These are phyloP conservation scores for Solioccasus polychromus DNA, from an alignment of 768 basidiomycete genomes.

Conservation along the genomic window DNA sequence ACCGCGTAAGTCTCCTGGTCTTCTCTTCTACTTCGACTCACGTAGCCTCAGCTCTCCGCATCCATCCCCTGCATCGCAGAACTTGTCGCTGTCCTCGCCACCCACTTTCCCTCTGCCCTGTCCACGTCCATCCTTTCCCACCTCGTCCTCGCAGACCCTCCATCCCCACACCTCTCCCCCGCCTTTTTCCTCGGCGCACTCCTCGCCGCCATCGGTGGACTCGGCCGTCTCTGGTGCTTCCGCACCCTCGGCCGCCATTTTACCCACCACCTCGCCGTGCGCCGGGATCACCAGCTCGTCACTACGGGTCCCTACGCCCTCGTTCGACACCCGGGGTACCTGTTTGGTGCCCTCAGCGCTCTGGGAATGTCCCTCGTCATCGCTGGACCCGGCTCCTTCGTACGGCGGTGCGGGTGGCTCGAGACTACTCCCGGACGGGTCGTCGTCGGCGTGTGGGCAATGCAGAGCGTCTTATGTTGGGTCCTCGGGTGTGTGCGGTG, in stretches of 20 bases:
- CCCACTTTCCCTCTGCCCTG: conserved; percentile 10
- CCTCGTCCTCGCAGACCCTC: conserved; percentile 19
- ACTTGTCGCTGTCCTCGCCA: conserved; percentile 18
- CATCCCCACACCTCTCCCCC: conserved; percentile 18
- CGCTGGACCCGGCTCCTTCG: conserved; percentile 30
- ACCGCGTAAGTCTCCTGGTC: conserved; percentile 17
- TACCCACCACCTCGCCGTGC: conserved; percentile 34
- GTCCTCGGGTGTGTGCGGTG: conserved; percentile 30
- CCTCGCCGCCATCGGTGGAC: conserved; percentile 25
- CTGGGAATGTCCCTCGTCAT: conserved; percentile 32
- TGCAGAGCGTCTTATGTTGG: conserved; percentile 24
- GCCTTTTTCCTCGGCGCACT: conserved; percentile 31
- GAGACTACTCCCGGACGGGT: conserved; percentile 13
- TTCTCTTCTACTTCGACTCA: background rate
- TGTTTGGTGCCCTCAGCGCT: conserved; percentile 21
- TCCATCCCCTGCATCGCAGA: conserved; percentile 32
- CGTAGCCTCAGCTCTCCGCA: conserved; percentile 17
- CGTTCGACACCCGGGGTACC: conserved; percentile 37
- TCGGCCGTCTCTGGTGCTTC: conserved; percentile 38
- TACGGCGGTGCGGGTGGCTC: conserved; percentile 27
- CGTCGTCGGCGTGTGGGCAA: conserved; percentile 27
- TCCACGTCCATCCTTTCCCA: conserved; percentile 23
- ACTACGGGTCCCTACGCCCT: conserved; percentile 35
- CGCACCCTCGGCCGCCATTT: conserved; percentile 32
- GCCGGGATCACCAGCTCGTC: conserved; percentile 29